Evolutionary conservation across 805 yeast species (phyloP), one percentile per base, ranked within the genome.

Genomic region (Tetrapisispora taiwanensis): DNA sequence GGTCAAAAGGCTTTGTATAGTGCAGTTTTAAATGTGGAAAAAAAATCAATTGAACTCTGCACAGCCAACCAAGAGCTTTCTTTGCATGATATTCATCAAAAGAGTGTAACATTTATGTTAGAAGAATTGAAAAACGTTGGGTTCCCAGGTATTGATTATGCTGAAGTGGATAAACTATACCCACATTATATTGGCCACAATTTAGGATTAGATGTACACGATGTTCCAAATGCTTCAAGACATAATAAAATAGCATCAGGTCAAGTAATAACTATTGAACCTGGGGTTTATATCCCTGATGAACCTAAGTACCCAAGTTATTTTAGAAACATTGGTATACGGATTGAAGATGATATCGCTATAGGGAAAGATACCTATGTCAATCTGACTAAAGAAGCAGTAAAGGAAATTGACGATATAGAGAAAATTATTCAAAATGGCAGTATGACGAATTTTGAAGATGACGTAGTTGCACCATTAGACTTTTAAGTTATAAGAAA

Each of bases 131-230:
- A 73, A 47, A 81, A 85, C 51, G 72, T 82, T 39, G 97, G 97
- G 0, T 77, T 89, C 52, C 52, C 69, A 1, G 59, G 66, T 19
- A 59, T 81, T 18, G 69, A 72, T 39, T 70, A 69, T 27, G 66
- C 73, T 62, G 81, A 80, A 42, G 70, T 74, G 6, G 71, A 79
- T 36, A 65, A 73, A 32, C 57, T 77, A 31, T 92, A 89, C 58
- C 97, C 97, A 0, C 99, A 92, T 62, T 88, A 85, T 59, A 81
- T 92, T 52, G 98, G 98, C 6, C 99, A 92, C 62, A 88, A 92
- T 57, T 69, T 92, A 32, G 99, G 99, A 0, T 67, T 92, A 30
- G 98, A 89, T 56, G 84, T 89, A 22, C 95, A 86, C 63, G 95
- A 86, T 58, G 71, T 78, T 31, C 94, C 95, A 4, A 62, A 71